Percentiles rank a stretch among this genome's conserved stretches.
These are phyloP conservation scores for Bacidia gigantensis DNA, from an alignment of 495 filamentous ascomycete species.

Conservation along the genomic window DNA sequence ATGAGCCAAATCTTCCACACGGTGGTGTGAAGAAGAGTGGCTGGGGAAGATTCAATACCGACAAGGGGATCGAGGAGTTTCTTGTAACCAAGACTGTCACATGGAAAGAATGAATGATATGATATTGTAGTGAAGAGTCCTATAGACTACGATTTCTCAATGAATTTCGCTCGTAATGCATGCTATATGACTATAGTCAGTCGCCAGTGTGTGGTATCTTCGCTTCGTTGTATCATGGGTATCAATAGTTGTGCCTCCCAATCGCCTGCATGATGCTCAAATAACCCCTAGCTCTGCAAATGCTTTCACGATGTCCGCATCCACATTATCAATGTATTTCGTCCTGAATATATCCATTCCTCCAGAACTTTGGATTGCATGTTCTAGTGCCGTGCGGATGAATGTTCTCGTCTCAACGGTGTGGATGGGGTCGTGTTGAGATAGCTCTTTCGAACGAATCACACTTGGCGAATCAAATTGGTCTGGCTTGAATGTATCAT, in stretches of 20 bases:
- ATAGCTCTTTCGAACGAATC: neutral
- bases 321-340: conserved; percentile 78
- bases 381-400: conserved; percentile 50
- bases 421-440: neutral
- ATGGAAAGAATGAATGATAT: conserved; percentile 36
- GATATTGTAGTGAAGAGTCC: neutral
- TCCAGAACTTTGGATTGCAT: conserved; percentile 51
- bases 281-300: too few species aligned
- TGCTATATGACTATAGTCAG: too few species aligned
- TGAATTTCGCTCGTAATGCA: neutral
- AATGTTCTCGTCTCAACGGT: conserved; percentile 42
- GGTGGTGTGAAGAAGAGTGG: conserved; percentile 80
- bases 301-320: too few species aligned
- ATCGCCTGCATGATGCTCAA: too few species aligned
- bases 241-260: too few species aligned
- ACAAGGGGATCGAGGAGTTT: conserved; percentile 57
- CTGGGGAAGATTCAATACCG: conserved; percentile 54
- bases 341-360: conserved; percentile 60
- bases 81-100: conserved; percentile 75
- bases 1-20: conserved; percentile 66
- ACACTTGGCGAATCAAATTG: neutral
- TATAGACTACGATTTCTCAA: neutral
- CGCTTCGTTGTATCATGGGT: too few species aligned
- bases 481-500: conserved; percentile 17
- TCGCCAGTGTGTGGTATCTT: too few species aligned